Conservation (phyloP, 2,329 filamentous ascomycete species). For the Fusarium austroafricanum region DNA sequence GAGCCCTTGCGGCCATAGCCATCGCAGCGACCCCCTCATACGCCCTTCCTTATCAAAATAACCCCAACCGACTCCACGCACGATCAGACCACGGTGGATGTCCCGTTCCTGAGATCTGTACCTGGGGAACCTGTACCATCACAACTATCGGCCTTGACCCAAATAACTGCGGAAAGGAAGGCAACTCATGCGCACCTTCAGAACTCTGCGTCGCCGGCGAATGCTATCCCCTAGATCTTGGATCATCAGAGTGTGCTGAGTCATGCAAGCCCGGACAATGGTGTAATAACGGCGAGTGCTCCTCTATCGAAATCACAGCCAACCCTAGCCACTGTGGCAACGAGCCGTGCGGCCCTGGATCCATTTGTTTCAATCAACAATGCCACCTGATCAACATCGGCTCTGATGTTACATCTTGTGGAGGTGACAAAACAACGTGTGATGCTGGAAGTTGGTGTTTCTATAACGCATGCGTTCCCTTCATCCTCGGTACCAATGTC, state of each 20-base stretch:
- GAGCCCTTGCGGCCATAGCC: not conserved
- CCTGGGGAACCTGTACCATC: slow-evolving; percentile 24
- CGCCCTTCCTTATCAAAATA: slow-evolving; percentile 8
- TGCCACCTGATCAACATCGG: slow-evolving; percentile 30
- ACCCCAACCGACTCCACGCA: not conserved
- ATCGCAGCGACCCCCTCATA: not conserved
- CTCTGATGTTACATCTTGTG: slow-evolving; percentile 23
- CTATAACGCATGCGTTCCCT: slow-evolving; percentile 23
- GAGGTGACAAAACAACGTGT: slow-evolving; percentile 13
- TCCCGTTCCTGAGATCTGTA: slow-evolving; percentile 22
- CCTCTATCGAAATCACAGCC: slow-evolving; percentile 24
- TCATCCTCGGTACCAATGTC: slow-evolving; percentile 30
- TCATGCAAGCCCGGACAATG: slow-evolving; percentile 26
- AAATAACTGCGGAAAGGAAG: slow-evolving; percentile 12
- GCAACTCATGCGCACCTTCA: slow-evolving; percentile 20
- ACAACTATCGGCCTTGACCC: slow-evolving; percentile 34
- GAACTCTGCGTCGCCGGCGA: slow-evolving; percentile 28
- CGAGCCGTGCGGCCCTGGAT: slow-evolving; percentile 13
- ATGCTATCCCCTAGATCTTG: slow-evolving; percentile 19
- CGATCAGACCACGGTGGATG: slow-evolving; percentile 13
- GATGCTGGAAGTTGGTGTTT: slow-evolving; percentile 38
- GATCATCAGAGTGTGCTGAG: not conserved
- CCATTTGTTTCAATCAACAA: slow-evolving; percentile 27
- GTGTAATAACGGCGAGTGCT: slow-evolving; percentile 23
- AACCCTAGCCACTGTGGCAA: slow-evolving; percentile 19